Percentiles rank a stretch among this genome's conserved stretches.
Evolutionary conservation across 768 basidiomycete genomes (phyloP).

Genomic region (Leccinum barrowsii): DNA sequence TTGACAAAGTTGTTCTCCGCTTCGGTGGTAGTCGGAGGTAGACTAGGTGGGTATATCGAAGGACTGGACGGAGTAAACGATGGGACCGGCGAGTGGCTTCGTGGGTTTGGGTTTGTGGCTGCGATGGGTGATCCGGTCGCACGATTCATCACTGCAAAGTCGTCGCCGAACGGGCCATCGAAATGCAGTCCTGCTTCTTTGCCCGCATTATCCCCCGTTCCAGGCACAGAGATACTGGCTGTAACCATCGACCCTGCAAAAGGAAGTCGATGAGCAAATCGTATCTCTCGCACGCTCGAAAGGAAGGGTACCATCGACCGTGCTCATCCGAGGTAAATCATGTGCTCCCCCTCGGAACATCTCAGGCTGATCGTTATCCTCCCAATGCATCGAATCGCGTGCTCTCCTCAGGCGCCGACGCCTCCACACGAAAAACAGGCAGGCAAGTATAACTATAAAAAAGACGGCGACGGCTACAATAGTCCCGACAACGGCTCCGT

Average conservation of each 20-base stretch:
- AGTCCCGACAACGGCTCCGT: constrained; percentile 65
- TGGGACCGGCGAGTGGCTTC: constrained; percentile 1
- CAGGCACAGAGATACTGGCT: not conserved
- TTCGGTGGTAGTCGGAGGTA: constrained; percentile 31
- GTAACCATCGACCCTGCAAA: not conserved
- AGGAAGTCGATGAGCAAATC: not conserved
- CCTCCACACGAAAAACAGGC: constrained; percentile 34
- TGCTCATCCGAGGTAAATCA: constrained; percentile 26
- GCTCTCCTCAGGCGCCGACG: constrained; percentile 40
- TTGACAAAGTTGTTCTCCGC: not conserved
- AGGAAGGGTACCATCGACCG: constrained; percentile 12
- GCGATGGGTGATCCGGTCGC: constrained; percentile 22
- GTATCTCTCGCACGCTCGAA: constrained; percentile 1
- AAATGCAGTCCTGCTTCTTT: not conserved
- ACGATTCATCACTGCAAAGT: constrained; percentile 7
- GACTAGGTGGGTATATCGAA: constrained; percentile 47
- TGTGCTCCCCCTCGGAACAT: constrained; percentile 32
- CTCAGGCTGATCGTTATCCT: constrained; percentile 10
- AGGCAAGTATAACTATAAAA: constrained; percentile 43
- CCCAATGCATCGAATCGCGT: constrained; percentile 31
- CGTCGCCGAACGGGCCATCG: constrained; percentile 1
- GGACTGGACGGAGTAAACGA: constrained; percentile 45
- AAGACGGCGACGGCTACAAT: constrained; percentile 66
- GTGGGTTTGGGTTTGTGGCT: constrained; percentile 1
- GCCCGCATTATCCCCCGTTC: not conserved